These are phyloP conservation scores for Euphrasia confusa DNA, from an alignment of 257 asterid species.

Conservation along the genomic window DNA sequence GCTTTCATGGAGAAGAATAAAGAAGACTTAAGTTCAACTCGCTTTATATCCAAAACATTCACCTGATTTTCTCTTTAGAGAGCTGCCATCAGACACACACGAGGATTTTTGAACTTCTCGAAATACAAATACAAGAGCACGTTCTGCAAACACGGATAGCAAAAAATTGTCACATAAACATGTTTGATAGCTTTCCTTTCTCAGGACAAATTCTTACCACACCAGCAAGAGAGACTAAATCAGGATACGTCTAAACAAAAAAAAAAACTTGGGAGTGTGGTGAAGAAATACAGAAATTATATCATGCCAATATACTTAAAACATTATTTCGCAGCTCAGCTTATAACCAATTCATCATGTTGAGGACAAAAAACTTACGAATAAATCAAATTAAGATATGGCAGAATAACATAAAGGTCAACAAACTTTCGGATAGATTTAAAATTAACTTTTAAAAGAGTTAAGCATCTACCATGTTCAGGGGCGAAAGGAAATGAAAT, in stretches of 20 bases:
- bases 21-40: too few species aligned
- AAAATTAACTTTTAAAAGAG: not conserved
- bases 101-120: slow-evolving; percentile 60
- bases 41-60: slow-evolving; percentile 13
- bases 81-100: slow-evolving; percentile 35
- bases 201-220: slow-evolving; percentile 9
- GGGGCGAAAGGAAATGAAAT: slow-evolving; percentile 82
- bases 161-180: slow-evolving; percentile 21
- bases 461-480: slow-evolving; percentile 59
- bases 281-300: too few species aligned
- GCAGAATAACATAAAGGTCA: not conserved
- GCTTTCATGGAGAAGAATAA: too few species aligned
- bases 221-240: slow-evolving; percentile 19
- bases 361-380: not conserved
- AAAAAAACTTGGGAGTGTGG: too few species aligned
- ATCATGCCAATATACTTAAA: slow-evolving; percentile 9
- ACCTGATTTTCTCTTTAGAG: slow-evolving; percentile 91
- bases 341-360: slow-evolving; percentile 6
- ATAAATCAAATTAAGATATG: slow-evolving; percentile 12
- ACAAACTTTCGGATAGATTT: too few species aligned
- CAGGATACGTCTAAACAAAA: not conserved
- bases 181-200: not conserved
- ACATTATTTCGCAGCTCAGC: slow-evolving; percentile 7
- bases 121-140: slow-evolving; percentile 83
- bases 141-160: slow-evolving; percentile 43